Percentiles rank a stretch among this genome's conserved stretches.
These are phyloP conservation scores for Metschnikowia cubensis DNA, from an alignment of 805 yeast genomes.

Conservation along the genomic window DNA sequence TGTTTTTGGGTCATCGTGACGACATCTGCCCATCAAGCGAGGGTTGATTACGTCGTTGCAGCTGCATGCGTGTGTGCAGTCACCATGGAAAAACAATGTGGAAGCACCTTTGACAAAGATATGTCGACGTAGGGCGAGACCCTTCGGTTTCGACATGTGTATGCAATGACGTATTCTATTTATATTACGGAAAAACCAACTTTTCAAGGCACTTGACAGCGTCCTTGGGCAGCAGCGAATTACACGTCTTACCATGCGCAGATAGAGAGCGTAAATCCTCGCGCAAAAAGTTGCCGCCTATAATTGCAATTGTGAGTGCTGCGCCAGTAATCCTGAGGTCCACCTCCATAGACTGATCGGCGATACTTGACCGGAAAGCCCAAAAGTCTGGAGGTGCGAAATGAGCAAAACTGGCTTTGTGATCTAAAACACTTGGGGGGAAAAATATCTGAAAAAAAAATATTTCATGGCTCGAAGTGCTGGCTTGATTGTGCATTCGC, in stretches of 20 bases:
- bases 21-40: background rate
- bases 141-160: background rate
- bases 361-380: too few relatives aligned
- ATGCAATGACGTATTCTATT: background rate
- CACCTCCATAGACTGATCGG: too few relatives aligned
- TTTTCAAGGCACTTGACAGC: background rate
- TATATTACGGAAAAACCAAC: background rate
- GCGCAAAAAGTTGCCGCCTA: background rate
- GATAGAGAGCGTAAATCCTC: background rate
- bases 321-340: too few relatives aligned
- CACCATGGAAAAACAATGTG: background rate
- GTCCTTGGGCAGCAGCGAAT: background rate
- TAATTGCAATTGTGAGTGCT: background rate
- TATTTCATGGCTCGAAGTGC: too few relatives aligned
- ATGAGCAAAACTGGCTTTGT: too few relatives aligned
- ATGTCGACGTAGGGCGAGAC: background rate
- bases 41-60: conserved; percentile 17
- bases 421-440: too few relatives aligned
- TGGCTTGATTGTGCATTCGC: too few relatives aligned
- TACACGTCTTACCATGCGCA: background rate
- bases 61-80: conserved; percentile 13
- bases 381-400: too few relatives aligned
- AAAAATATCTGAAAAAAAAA: too few relatives aligned
- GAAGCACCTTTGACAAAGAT: background rate
- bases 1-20: background rate